Base-by-base conservation (phyloP, 1,284 basidiomycete genomes). In the Puccinia polysora region DNA sequence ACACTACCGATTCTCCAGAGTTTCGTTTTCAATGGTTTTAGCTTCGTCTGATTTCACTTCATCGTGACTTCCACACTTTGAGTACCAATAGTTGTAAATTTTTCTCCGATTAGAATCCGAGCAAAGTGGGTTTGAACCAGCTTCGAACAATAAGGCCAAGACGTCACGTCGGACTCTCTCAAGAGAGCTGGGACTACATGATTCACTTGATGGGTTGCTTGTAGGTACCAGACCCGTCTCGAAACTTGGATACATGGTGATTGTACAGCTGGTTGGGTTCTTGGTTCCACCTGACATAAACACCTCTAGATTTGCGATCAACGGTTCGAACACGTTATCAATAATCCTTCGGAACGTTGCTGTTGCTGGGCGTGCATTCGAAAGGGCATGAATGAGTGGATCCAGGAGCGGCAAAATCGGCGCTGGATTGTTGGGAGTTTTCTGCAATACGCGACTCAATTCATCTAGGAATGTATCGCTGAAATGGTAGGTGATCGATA, bases 381-480 rank as follows among this genome's bases (percentile, higher is more conserved):
- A 55, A 14, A 68, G 52, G 23, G 36, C 65, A 40, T 58, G 38
- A 32, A 38, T 55, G 30, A 68, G 53, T 8, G 65, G 65, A 30
- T 14, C 23, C 3, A 68, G 65, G 23, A 68, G 52, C 43, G 43
- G 53, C 6, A 55, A 6, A 28, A 68, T 68, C 20, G 65, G 65
- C 1, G 40, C 53, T 20, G 53, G 53, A 45, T n/a, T 20, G 28
- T 25, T 55, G 4, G 47, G 15, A 23, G n/a, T 53, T 43, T 55
- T 30, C 10, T 55, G 25, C 30, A 84, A 76, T 3, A 85, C 86
- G 77, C 89, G 91, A 78, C 97, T 86, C 34, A 98, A 84, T 80
- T 98, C 95, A 75, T 90, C 88, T 7, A 96, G 80, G 80, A 91
- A 97, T 58, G 97, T 87, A 78, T 98, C 95, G 28, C 87, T 84